Base-by-base conservation (phyloP, 1,284 basidiomycete genomes). In the Pisolithus thermaeus region DNA sequence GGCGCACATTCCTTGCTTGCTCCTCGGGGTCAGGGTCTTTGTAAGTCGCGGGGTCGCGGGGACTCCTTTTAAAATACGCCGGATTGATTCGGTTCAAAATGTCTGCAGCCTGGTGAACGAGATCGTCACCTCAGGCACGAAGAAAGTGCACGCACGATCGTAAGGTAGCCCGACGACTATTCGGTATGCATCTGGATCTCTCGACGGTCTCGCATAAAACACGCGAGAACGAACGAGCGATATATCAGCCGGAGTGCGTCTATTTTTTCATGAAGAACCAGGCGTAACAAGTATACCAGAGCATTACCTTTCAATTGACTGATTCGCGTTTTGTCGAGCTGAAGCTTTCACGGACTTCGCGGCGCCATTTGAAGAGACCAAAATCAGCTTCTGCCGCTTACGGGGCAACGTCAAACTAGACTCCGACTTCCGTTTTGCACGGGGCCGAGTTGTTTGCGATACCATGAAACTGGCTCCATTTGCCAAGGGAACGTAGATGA, bases 121-220 rank as follows among this genome's bases (percentile, higher is more conserved):
- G 25, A 28, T 14, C 5, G 32, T 32, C 16, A 18, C 6, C 8
- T 12, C 18, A 41, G 16, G 22, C 7, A 42, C 23, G 47, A 38
- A 47, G 39, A 23, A 38, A 40, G 23, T 51, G 36, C 8, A 59
- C 78, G 48, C 52, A 90, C 89, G 87, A 56, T 77, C 74, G 3
- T 76, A 70, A n/a, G 87, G 84, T 4, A 92, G 67, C 3, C 90
- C 90, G 14, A 86, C 72, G 2, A 77, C 59, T 38, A 84, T 73
- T 25, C 63, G 69, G 40, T 68, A 70, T 4, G 71, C 72, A 37
- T 74, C 67, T 1, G 76, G 77, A 38, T 77, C 67, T 44, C 67
- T 72, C 52, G 70, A 71, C 4, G 85, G 81, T 37, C 83, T 74
- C 3, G 80, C 76, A 60, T 92, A 92, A 61, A 90, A 88, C 52